Percentiles rank a stretch among this genome's conserved stretches.
These are phyloP conservation scores for Arachnopeziza araneosa DNA, from an alignment of 2,329 filamentous ascomycete species.

Conservation along the genomic window DNA sequence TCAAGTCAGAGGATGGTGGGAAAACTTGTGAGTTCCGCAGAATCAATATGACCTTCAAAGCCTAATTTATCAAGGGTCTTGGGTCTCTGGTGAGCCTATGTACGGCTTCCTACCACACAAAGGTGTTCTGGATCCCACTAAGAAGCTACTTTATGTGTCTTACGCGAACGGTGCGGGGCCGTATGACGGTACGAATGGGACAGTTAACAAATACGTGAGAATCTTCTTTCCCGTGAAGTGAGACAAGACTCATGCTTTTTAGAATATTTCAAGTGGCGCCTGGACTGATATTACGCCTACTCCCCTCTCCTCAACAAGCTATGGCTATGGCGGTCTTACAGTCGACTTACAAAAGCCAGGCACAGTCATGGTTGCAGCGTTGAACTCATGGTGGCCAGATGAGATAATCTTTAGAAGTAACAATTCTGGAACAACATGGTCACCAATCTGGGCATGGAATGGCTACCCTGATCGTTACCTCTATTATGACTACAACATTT, in stretches of 20 bases:
- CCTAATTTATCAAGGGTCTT: constrained; percentile 15
- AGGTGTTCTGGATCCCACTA: constrained; percentile 27
- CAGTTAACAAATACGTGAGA: constrained; percentile 43
- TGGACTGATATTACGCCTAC: constrained; percentile 55
- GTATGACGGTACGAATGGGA: constrained; percentile 50
- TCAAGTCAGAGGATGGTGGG: constrained; percentile 23
- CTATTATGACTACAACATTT: constrained; percentile 20
- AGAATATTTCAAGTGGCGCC: constrained; percentile 35
- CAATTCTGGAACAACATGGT: constrained; percentile 40
- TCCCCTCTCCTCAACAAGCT: constrained; percentile 32
- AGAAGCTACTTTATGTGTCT: constrained; percentile 49
- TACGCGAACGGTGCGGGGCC: constrained; percentile 52
- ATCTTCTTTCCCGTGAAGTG: too few relatives aligned
- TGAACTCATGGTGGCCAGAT: constrained; percentile 57
- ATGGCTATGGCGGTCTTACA: constrained; percentile 50
- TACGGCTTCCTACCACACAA: constrained; percentile 22
- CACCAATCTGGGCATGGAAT: constrained; percentile 30
- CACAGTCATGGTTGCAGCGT: constrained; percentile 49
- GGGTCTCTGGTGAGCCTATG: constrained; percentile 21
- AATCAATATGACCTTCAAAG: neutral
- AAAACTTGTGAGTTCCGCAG: constrained; percentile 15
- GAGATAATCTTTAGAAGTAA: constrained; percentile 50
- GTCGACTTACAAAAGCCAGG: constrained; percentile 49
- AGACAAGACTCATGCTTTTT: neutral
- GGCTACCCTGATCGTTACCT: constrained; percentile 7